A percentile compares a stretch with the other conserved stretches of the same genome.
phyloP scores from a whole-genome alignment of 805 yeast genomes.

The Scheffersomyces spartinae region DNA sequence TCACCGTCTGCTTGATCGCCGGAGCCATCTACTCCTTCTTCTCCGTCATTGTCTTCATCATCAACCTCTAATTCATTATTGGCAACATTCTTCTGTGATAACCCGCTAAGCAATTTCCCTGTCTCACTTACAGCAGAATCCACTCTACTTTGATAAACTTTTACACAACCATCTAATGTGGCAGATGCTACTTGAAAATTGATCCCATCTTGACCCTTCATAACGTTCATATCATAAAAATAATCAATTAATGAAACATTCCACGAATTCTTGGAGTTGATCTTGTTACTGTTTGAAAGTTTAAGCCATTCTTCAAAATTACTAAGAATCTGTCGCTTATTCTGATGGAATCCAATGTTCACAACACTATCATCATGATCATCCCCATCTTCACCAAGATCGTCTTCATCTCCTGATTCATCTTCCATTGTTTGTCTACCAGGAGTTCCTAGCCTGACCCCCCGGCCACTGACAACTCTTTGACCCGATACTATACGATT shows the following conservation, averaged over 20 bases:
- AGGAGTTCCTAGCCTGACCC: too few relatives aligned
- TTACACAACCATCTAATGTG: constrained; percentile 89
- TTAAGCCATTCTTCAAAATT: constrained; percentile 40
- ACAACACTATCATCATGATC: too few relatives aligned
- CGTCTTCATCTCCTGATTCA: too few relatives aligned
- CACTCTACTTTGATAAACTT: constrained; percentile 81
- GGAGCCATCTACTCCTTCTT: constrained; percentile 11
- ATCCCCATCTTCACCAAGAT: too few relatives aligned
- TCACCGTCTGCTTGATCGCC: constrained; percentile 7
- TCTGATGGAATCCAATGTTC: too few relatives aligned
- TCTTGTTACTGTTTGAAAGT: constrained; percentile 35
- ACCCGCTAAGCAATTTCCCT: constrained; percentile 68
- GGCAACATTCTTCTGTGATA: constrained; percentile 33
- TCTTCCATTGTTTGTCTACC: too few relatives aligned
- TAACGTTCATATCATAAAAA: constrained; percentile 37
- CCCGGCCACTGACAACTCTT: too few relatives aligned
- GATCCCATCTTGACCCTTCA: constrained; percentile 39
- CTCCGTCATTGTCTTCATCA: constrained; percentile 7
- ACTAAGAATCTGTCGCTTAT: constrained; percentile 1
- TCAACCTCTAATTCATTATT: constrained; percentile 6
- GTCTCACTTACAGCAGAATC: constrained; percentile 90
- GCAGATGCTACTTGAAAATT: constrained; percentile 88
- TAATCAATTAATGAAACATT: constrained; percentile 39
- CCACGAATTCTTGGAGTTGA: constrained; percentile 39
- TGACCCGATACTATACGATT: too few relatives aligned